Conservation (phyloP, 192 early-diverging fungal genomes). For the Coemansia sp. region DNA sequence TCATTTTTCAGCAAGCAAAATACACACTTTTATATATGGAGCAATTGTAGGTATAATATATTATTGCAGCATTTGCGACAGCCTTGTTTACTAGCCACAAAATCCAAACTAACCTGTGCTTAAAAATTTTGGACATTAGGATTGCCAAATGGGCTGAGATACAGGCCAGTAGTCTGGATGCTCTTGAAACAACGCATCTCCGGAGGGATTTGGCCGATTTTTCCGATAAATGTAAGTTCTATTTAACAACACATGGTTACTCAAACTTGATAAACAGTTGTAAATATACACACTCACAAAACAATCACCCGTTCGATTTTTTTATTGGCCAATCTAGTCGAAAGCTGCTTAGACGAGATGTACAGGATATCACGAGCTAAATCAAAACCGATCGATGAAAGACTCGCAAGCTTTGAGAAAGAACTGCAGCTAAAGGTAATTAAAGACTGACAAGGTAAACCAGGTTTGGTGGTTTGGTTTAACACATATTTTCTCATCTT, state of each 20-base stretch:
- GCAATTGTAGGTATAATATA: no score
- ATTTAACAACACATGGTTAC: no score
- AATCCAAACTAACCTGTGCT: neutral
- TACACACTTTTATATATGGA: no score
- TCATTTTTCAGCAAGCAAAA: no score
- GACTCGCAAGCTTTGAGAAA: slow-evolving; percentile 28
- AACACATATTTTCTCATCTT: neutral
- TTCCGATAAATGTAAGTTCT: slow-evolving; percentile 8
- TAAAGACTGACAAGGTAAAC: neutral
- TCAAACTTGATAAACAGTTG: neutral
- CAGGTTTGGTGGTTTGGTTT: no score
- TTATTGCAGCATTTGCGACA: no score
- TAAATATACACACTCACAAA: slow-evolving; percentile 1
- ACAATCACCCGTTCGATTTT: no score
- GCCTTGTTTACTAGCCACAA: no score
- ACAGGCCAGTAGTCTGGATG: slow-evolving; percentile 1
- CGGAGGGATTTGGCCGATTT: neutral
- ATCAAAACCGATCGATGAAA: neutral
- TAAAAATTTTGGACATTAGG: neutral
- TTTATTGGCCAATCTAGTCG: slow-evolving; percentile 13
- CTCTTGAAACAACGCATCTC: neutral
- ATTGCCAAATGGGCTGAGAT: slow-evolving; percentile 3
- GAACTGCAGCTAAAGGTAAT: slow-evolving; percentile 51
- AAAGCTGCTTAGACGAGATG: slow-evolving; percentile 25
- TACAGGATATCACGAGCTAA: slow-evolving; percentile 7